Evolutionary conservation across 2,329 filamentous ascomycete genomes (phyloP), one percentile per base, ranked within the genome.

Genomic region (Fusarium buharicum): DNA sequence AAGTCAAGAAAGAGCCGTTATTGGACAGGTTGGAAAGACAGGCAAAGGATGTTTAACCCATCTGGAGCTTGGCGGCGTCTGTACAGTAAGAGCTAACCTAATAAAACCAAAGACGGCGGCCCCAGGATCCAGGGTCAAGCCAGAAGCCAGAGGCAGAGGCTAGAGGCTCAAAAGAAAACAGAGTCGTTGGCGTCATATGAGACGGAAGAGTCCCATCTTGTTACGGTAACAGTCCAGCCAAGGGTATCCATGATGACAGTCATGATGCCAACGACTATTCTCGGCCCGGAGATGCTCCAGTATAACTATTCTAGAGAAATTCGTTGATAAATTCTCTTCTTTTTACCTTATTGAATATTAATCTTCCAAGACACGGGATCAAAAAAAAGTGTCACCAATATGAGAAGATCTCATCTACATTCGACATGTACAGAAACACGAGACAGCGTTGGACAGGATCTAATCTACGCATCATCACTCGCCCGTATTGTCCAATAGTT

Each of bases 101-200:
- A 28, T 9, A 8, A 36, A 51, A 36, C 13, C 33, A 14, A 20
- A 37, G 34, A 50, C 37, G 30, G 30, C 13, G 7, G 31, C 30
- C 6, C 44, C 22, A 59, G 24, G 48, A 43, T 46, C 56, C 37
- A 59, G 37, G 31, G 38, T 28, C 41, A 27, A n/a, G n/a, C n/a
- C n/a, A n/a, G 27, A 27, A 17, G 30, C 28, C 22, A 36, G 18
- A 45, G n/a, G n/a, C n/a, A n/a, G n/a, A n/a, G n/a, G n/a, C n/a
- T n/a, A n/a, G 59, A 60, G 55, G 41, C 44, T 53, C 41, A 46
- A 37, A 37, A 24, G 22, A 24, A 24, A 40, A 14, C 6, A 33
- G 43, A 48, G 63, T 66, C 63, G 55, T 66, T 64, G 63, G 62
- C 63, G 63, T 66, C 63, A 66, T 66, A 64, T 56, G 49, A 52